Evolutionary conservation across 345 rosid genomes (phyloP), one percentile per base, ranked within the genome.

Genomic region (Raphanus raphanistrum): DNA sequence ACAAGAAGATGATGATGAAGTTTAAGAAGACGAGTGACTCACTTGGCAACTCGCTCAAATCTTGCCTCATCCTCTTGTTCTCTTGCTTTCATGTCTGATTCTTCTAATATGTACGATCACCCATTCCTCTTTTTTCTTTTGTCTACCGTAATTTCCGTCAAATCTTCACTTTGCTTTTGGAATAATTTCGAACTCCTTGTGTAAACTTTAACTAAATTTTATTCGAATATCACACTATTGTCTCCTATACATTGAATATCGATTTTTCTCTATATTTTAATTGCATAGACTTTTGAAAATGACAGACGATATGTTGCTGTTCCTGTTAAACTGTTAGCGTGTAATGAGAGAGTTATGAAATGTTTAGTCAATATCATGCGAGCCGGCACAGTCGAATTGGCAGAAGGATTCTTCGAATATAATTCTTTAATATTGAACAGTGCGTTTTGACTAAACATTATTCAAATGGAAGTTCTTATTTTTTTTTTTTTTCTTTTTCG

Each of bases 51-150:
- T 79, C 82, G 26, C 59, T 79, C 66, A 79, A 73, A 66, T 16
- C 79, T 74, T 79, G 73, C 63, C 66, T 79, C 65, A 74, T 10
- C 15, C 61, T 68, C 66, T 68, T 74, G 61, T 63, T 79, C 71
- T 79, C 82, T 74, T 79, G 82, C 21, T 74, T 79, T 54, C 82
- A 79, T 79, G 74, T 73, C 25, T 74, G 54, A 68, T 68, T 52
- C 62, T 25, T 58, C 0, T 36, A 50, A 7, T 70, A 3, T 70
- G 15, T 70, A 36, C 57, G 10, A 58, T 58, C 2, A 3, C 26
- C 26, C 33, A 50, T 7, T 3, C 54, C 32, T 11, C 26, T 17
- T 21, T 29, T 17, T 61, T 28, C 32, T 72, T 61, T 27, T 10
- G 55, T 50, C 15, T 17, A 6, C 38, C 31, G 36, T 45, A 29